Evolutionary conservation across 148 eudicot genomes (phyloP).

Genomic region (Silene uniflora): DNA sequence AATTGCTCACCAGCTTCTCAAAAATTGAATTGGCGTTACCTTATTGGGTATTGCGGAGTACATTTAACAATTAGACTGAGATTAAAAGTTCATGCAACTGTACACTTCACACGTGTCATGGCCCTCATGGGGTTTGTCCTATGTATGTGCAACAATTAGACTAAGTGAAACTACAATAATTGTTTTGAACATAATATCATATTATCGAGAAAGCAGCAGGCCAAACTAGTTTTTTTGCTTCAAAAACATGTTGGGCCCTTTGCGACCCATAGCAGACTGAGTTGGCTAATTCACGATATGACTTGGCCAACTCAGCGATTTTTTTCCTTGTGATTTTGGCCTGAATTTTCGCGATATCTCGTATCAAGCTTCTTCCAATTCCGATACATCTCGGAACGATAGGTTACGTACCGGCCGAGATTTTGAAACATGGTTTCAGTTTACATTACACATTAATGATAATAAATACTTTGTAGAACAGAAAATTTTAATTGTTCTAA

Average conservation of each 20-base stretch:
- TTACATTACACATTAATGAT: background rate
- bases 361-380: background rate
- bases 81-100: too few relatives aligned
- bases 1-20: too few relatives aligned
- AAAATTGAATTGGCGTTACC: too few relatives aligned
- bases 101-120: too few relatives aligned
- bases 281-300: background rate
- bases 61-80: too few relatives aligned
- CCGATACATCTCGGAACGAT: background rate
- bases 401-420: background rate
- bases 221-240: too few relatives aligned
- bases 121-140: too few relatives aligned
- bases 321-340: background rate
- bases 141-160: too few relatives aligned
- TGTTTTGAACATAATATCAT: too few relatives aligned
- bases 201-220: too few relatives aligned
- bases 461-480: background rate
- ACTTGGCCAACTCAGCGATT: background rate
- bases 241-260: background rate
- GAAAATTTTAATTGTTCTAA: constrained; percentile 1
- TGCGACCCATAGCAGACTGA: background rate
- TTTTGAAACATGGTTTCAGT: background rate
- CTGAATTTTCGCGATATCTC: background rate
- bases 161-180: too few relatives aligned
- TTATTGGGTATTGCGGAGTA: too few relatives aligned